Base-by-base conservation (phyloP, 2,329 filamentous ascomycete species). In the Simplicillium sp. region DNA sequence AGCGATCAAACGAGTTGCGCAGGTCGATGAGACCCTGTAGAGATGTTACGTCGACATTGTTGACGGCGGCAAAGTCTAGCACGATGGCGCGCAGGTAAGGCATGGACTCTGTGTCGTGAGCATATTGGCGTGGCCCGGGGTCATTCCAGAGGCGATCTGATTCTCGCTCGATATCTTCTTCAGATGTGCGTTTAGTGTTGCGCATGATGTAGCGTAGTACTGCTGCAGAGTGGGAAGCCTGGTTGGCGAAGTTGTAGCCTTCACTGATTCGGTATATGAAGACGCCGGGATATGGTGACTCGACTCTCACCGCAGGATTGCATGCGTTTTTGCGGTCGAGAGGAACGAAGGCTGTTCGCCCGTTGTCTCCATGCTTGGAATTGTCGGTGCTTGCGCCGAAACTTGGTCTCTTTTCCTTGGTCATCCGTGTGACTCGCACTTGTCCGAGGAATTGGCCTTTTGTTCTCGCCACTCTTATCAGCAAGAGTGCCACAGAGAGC, bases 41-140 rank as follows among this genome's bases (percentile, higher is more conserved):
- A 3, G 71, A 70, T 0, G 75, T 79, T 8, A 76, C 66, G 44
- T 81, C 77, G 20, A 80, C 59, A 42, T 67, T 65, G 50, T 75
- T 73, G 36, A 80, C 71, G 2, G 72, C 64, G 0, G 70, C 70
- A 50, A 74, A 77, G 56, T 80, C 77, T 3, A 80, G 60, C 9
- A 80, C 63, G 8, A 81, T 48, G 5, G 76, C 74, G 5, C 66
- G 66, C 13, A 79, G 61, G 11, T 65, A 55, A 0, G 75, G 74
- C 1, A 67, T 58, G 11, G 31, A 33, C 5, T 52, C 50, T 28
- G 37, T 47, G 36, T 29, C 29, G 44, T 57, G 45, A 39, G 45
- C 28, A 38, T 54, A 50, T 41, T 58, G 43, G 12, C 50, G 55
- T 31, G 59, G 67, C 37, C 59, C 65, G 6, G 67, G 61, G 45